Evolutionary conservation across 352 stramenopile genomes (phyloP).

Genomic region (Phytophthora crassamura): DNA sequence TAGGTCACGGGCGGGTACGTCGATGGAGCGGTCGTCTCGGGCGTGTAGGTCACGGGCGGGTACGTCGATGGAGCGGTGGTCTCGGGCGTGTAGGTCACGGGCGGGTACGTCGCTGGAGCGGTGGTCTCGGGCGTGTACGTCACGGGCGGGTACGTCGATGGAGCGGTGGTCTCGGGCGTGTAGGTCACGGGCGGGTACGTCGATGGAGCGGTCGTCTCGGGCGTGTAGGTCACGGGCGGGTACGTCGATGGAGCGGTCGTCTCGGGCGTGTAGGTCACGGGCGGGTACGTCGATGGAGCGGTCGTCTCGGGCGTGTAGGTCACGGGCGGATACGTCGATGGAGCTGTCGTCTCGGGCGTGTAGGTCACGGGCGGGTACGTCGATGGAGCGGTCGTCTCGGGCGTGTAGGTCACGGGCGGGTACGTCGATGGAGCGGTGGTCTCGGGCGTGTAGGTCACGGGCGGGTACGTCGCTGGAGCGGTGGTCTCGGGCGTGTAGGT

Average conservation of each 20-base stretch:
- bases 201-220: neutral
- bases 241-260: neutral
- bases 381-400: neutral
- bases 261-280: neutral
- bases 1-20: constrained; percentile 10
- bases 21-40: neutral
- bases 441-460: neutral
- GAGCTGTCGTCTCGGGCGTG: constrained; percentile 3
- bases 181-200: too few species aligned
- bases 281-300: neutral
- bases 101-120: neutral
- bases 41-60: neutral
- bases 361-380: constrained; percentile 2
- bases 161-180: neutral
- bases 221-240: neutral
- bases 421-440: neutral
- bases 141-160: neutral
- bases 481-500: neutral
- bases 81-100: neutral
- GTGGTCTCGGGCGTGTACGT: constrained; percentile 7
- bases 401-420: constrained; percentile 7
- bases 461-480: neutral
- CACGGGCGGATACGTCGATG: constrained; percentile 1
- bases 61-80: constrained; percentile 5
- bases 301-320: constrained; percentile 9